A percentile compares a stretch with the other conserved stretches of the same genome.
Conservation (phyloP, 2,329 filamentous ascomycete genomes). For the Clonostachys chloroleuca region DNA sequence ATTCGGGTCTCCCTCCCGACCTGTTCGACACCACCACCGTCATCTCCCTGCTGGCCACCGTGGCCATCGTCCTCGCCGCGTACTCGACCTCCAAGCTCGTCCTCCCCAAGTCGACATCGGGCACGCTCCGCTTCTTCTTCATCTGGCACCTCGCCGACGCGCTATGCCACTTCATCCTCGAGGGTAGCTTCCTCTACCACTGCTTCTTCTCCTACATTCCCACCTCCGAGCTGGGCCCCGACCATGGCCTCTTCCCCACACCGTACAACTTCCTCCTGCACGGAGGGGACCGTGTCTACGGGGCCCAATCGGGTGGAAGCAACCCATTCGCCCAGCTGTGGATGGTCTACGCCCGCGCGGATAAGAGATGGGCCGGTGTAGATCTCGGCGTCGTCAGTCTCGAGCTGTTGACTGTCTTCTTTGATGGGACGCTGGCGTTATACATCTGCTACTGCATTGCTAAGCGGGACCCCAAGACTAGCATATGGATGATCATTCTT, state of each 20-base stretch:
- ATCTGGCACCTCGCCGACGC: slow-evolving; percentile 94
- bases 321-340: slow-evolving; percentile 56
- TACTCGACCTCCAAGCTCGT: slow-evolving; percentile 41
- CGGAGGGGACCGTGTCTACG: slow-evolving; percentile 42
- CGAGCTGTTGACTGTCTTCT: slow-evolving; percentile 61
- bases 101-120: slow-evolving; percentile 43
- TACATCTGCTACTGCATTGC: slow-evolving; percentile 58
- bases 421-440: slow-evolving; percentile 55
- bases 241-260: slow-evolving; percentile 34
- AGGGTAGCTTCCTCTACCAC: slow-evolving; percentile 89
- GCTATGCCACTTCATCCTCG: slow-evolving; percentile 85
- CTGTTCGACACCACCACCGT: slow-evolving; percentile 58
- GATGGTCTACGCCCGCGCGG: slow-evolving; percentile 66
- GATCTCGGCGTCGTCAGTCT: slow-evolving; percentile 60
- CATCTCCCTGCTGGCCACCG: slow-evolving; percentile 49
- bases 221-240: slow-evolving; percentile 15
- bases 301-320: slow-evolving; percentile 49
- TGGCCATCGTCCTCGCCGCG: slow-evolving; percentile 45
- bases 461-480: slow-evolving; percentile 46
- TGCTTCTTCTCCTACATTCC: slow-evolving; percentile 70
- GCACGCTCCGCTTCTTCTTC: slow-evolving; percentile 71
- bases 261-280: slow-evolving; percentile 48
- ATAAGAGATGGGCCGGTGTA: slow-evolving; percentile 58
- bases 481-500: slow-evolving; percentile 59
- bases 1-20: slow-evolving; percentile 40